Percentiles rank a stretch among this genome's conserved stretches.
These are phyloP conservation scores for Haplosporangium sp. DNA, from an alignment of 371 early-diverging fungal species.

Conservation along the genomic window DNA sequence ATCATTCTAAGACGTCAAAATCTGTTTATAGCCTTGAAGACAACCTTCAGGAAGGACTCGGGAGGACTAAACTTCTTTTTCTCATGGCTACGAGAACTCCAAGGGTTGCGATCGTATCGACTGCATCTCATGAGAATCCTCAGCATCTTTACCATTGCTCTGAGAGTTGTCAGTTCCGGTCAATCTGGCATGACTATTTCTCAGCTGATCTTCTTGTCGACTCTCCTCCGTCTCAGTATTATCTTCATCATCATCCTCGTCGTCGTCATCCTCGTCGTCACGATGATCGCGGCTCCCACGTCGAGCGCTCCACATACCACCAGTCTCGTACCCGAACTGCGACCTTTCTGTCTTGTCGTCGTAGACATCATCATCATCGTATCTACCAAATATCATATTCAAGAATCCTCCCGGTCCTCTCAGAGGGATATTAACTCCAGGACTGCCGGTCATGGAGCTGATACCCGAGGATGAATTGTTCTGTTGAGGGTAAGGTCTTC, in stretches of 20 bases:
- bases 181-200: too few relatives aligned
- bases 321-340: conserved; percentile 46
- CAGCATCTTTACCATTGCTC: too few relatives aligned
- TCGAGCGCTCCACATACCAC: conserved; percentile 25
- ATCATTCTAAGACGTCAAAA: too few relatives aligned
- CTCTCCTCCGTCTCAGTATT: conserved; percentile 1
- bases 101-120: too few relatives aligned
- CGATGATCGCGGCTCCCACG: conserved; percentile 23
- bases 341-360: conserved; percentile 16
- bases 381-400: conserved; percentile 41
- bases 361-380: conserved; percentile 27
- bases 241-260: conserved; percentile 5
- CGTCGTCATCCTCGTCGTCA: conserved; percentile 38
- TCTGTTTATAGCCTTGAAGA: too few relatives aligned
- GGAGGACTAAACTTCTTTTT: too few relatives aligned
- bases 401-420: conserved; percentile 23
- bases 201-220: background rate
- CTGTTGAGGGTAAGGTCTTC: background rate
- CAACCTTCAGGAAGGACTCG: too few relatives aligned
- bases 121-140: too few relatives aligned
- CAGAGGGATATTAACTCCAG: background rate
- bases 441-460: conserved; percentile 1
- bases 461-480: background rate
- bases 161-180: too few relatives aligned
- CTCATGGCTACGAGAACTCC: too few relatives aligned